Evolutionary conservation across 371 early-diverging fungal genomes (phyloP).

Genomic region (Syncephalastrum contaminatum): DNA sequence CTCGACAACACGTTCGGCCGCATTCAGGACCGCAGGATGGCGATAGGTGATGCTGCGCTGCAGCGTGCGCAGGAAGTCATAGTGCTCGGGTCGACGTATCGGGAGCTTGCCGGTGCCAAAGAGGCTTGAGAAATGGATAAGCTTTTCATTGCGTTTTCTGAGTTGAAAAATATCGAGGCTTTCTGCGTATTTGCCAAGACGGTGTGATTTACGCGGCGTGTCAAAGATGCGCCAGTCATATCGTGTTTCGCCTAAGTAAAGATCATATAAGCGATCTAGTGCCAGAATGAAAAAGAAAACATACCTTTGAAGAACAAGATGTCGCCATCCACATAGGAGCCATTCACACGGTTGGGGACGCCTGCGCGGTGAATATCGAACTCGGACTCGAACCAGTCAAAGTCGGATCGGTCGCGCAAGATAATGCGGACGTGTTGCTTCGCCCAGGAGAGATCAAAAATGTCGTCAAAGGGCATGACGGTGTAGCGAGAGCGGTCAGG

Average conservation of each 20-base stretch:
- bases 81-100: conserved; percentile 37
- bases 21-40: conserved; percentile 44
- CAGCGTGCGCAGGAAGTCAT: conserved; percentile 33
- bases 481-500: conserved; percentile 33
- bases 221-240: conserved; percentile 54
- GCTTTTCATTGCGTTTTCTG: conserved; percentile 23
- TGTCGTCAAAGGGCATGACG: conserved; percentile 38
- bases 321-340: conserved; percentile 40
- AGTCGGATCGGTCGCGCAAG: conserved; percentile 31
- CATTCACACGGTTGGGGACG: conserved; percentile 15
- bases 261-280: neutral
- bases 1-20: conserved; percentile 45
- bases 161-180: conserved; percentile 38
- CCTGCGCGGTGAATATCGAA: conserved; percentile 28
- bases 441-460: conserved; percentile 47
- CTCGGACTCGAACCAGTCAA: conserved; percentile 35
- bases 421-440: conserved; percentile 41
- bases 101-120: conserved; percentile 52
- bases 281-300: neutral
- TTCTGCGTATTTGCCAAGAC: conserved; percentile 42
- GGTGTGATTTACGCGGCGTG: conserved; percentile 33
- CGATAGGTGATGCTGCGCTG: conserved; percentile 41
- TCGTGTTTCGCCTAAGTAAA: conserved; percentile 28
- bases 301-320: conserved; percentile 44
- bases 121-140: conserved; percentile 48